Conservation (phyloP, 805 yeast genomes). For the Sporopachydermia quercuum region DNA sequence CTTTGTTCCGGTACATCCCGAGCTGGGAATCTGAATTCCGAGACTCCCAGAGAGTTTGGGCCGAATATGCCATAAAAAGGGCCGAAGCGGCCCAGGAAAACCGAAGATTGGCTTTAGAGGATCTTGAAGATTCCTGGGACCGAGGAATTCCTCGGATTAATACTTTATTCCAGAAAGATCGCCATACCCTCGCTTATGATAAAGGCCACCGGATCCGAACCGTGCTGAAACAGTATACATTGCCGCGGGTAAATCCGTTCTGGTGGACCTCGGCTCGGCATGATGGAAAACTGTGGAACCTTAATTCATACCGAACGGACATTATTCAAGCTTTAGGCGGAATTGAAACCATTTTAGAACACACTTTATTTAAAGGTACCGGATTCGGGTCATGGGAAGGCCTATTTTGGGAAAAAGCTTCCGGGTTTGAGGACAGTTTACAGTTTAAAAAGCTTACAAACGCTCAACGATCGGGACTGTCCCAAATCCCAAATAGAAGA, state of each 20-base stretch:
- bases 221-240: slow-evolving; percentile 58
- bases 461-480: slow-evolving; percentile 93
- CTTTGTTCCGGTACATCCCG: slow-evolving; percentile 80
- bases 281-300: slow-evolving; percentile 92
- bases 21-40: slow-evolving; percentile 94
- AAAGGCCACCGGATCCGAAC: slow-evolving; percentile 81
- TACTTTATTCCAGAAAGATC: slow-evolving; percentile 86
- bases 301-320: slow-evolving; percentile 85
- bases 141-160: slow-evolving; percentile 94
- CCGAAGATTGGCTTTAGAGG: slow-evolving; percentile 80
- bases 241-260: slow-evolving; percentile 69
- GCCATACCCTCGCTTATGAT: slow-evolving; percentile 89
- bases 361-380: slow-evolving; percentile 88
- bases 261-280: slow-evolving; percentile 95
- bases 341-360: slow-evolving; percentile 88
- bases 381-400: slow-evolving; percentile 99
- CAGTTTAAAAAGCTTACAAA: slow-evolving; percentile 89
- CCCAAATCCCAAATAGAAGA: slow-evolving; percentile 94
- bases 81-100: slow-evolving; percentile 77
- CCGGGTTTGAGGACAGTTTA: slow-evolving; percentile 93
- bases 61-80: slow-evolving; percentile 84
- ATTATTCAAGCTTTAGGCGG: slow-evolving; percentile 97
- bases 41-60: slow-evolving; percentile 96
- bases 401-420: slow-evolving; percentile 93
- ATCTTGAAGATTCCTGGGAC: slow-evolving; percentile 90